A percentile compares a stretch with the other conserved stretches of the same genome.
These are phyloP conservation scores for Fusarium musae DNA, from an alignment of 2,329 filamentous ascomycete species.

Conservation along the genomic window DNA sequence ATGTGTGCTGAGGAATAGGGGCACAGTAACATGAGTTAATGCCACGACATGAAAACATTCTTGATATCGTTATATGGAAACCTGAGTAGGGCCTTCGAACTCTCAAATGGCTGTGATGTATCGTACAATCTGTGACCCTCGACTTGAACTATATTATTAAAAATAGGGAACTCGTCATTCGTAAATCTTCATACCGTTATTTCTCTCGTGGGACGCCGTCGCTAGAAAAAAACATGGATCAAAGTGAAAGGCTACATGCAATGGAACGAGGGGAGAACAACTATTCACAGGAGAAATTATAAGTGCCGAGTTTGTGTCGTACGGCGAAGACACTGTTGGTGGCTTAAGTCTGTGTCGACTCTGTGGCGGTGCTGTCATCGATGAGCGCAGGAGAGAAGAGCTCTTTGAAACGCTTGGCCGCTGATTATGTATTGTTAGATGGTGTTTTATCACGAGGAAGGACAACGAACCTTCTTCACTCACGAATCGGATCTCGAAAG, in stretches of 20 bases:
- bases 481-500: slow-evolving; percentile 64
- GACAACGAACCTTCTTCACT: slow-evolving; percentile 52
- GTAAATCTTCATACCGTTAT: slow-evolving; percentile 39
- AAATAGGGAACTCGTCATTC: slow-evolving; percentile 40
- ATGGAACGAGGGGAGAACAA: slow-evolving; percentile 4
- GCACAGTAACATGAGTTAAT: slow-evolving; percentile 22
- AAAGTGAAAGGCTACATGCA: slow-evolving; percentile 26
- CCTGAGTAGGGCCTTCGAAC: slow-evolving; percentile 14
- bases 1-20: slow-evolving; percentile 3
- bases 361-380: slow-evolving; percentile 31
- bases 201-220: slow-evolving; percentile 29
- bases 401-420: slow-evolving; percentile 53
- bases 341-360: slow-evolving; percentile 19
- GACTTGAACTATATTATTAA: slow-evolving; percentile 20
- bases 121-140: slow-evolving; percentile 42
- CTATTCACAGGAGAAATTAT: not conserved
- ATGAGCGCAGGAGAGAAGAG: slow-evolving; percentile 49
- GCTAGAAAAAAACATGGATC: slow-evolving; percentile 29
- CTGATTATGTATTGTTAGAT: slow-evolving; percentile 29
- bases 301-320: not conserved
- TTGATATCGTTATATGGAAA: slow-evolving; percentile 16
- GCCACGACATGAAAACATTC: slow-evolving; percentile 29
- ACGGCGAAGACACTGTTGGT: not conserved
- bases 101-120: slow-evolving; percentile 25
- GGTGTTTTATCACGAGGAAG: not conserved